Conservation (phyloP, 371 early-diverging fungal species). For the Lichtheimia hyalospora region DNA sequence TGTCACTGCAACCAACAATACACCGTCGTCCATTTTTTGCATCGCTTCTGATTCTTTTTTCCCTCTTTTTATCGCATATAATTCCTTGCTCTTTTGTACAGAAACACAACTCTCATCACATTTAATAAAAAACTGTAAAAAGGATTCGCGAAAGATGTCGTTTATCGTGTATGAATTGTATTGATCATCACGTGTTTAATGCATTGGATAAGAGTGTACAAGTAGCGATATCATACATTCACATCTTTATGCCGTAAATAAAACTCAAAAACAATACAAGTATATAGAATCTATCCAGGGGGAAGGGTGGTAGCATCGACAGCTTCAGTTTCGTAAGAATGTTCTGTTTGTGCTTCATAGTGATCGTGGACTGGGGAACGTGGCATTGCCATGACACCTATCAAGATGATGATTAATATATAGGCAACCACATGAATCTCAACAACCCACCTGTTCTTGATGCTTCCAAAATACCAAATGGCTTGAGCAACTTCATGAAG, state of each 20-base stretch:
- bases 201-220: too few species aligned
- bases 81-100: neutral
- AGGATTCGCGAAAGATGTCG: constrained; percentile 2
- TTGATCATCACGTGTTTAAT: neutral
- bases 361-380: constrained; percentile 76
- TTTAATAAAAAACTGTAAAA: constrained; percentile 4
- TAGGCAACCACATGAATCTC: neutral
- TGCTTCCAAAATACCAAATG: constrained; percentile 95
- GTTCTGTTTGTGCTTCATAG: constrained; percentile 62
- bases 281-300: constrained; percentile 75
- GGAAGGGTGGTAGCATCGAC: constrained; percentile 91
- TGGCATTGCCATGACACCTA: constrained; percentile 91
- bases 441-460: constrained; percentile 68
- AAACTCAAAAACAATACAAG: neutral
- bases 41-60: too few species aligned
- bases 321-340: constrained; percentile 51
- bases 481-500: constrained; percentile 88
- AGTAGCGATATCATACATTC: neutral
- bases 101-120: constrained; percentile 5
- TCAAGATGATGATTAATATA: neutral
- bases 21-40: too few species aligned
- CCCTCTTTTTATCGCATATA: too few species aligned
- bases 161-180: neutral
- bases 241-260: neutral
- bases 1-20: too few species aligned